phyloP scores from a whole-genome alignment of 495 filamentous ascomycete species.

The Penicillium angulare region DNA sequence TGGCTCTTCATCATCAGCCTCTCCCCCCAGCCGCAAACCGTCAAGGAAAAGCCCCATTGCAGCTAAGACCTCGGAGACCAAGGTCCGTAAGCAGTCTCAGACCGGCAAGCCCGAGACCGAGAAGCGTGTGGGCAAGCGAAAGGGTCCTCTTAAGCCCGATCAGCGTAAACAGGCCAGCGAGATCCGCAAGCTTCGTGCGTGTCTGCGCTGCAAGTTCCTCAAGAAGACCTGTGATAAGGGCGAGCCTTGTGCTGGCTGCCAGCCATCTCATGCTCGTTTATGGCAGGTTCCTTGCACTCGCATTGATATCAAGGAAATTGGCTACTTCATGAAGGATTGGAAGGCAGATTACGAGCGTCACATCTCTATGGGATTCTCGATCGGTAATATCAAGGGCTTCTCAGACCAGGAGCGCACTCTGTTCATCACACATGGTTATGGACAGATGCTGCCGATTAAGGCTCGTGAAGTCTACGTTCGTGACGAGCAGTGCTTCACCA shows the following conservation, averaged over 20 bases:
- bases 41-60: constrained; percentile 72
- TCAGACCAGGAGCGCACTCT: constrained; percentile 73
- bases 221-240: constrained; percentile 98
- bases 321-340: constrained; percentile 98
- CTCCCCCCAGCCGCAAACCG: constrained; percentile 64
- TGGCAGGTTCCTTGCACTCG: constrained; percentile 96
- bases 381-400: constrained; percentile 92
- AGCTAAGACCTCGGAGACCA: constrained; percentile 74
- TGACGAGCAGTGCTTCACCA: constrained; percentile 86
- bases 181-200: constrained; percentile 88
- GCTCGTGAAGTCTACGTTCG: constrained; percentile 88
- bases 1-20: constrained; percentile 60
- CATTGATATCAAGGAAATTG: constrained; percentile 96
- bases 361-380: constrained; percentile 77
- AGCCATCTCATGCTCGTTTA: constrained; percentile 85
- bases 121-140: constrained; percentile 85
- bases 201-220: constrained; percentile 93
- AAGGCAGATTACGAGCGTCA: constrained; percentile 92
- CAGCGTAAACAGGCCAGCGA: constrained; percentile 92
- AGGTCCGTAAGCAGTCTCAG: constrained; percentile 70
- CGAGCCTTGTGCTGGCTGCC: constrained; percentile 88
- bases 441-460: constrained; percentile 80
- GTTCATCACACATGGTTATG: constrained; percentile 87
- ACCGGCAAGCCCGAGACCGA: constrained; percentile 77
- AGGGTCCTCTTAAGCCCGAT: constrained; percentile 85